Evolutionary conservation across 1,284 basidiomycete species (phyloP), one percentile per base, ranked within the genome.

Genomic region (Inonotus hispidus): DNA sequence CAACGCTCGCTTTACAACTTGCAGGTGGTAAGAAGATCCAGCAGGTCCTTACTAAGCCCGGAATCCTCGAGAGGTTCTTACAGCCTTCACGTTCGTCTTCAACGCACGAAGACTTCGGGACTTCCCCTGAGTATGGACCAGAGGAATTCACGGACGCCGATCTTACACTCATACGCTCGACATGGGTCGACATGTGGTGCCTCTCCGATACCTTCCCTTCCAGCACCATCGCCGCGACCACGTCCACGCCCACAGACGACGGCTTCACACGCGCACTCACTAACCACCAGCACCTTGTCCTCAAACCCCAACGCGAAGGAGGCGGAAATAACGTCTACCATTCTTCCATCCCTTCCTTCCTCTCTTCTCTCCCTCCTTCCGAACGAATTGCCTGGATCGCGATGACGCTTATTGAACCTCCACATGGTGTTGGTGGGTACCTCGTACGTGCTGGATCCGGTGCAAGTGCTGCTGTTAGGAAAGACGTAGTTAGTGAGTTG

Each of bases 281-380:
- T 2, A 68, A 79, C 11, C 79, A 85, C 0, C 69, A 77, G 3
- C 74, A 79, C 13, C 87, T 92, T 50, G 97, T 98, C 2, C 80
- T 98, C 54, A 98, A 99, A 72, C 96, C 96, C 0, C 95, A 98
- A 73, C 83, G 95, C 19, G 93, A 99, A 77, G 96, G 97, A 3
- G 96, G 97, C 0, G 96, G 96, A 2, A 97, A 99, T 72, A 99
- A 99, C 70, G 83, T 98, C 25, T 99, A 98, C 76, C 88, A 91
- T 58, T 73, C 76, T 3, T 85, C 90, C 55, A 98, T 98, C 58
- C 92, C 90, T 0, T 67, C 77, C 0, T 94, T 94, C 72, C 77
- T 98, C 2, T 81, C 86, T 5, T 68, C 71, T 1, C 77, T 97
- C 2, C 75, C 80, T 0, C 67, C 64, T 0, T 73, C 77, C 49